These are phyloP conservation scores for Hansenula anomala DNA, from an alignment of 1,139 yeast species.

Conservation along the genomic window DNA sequence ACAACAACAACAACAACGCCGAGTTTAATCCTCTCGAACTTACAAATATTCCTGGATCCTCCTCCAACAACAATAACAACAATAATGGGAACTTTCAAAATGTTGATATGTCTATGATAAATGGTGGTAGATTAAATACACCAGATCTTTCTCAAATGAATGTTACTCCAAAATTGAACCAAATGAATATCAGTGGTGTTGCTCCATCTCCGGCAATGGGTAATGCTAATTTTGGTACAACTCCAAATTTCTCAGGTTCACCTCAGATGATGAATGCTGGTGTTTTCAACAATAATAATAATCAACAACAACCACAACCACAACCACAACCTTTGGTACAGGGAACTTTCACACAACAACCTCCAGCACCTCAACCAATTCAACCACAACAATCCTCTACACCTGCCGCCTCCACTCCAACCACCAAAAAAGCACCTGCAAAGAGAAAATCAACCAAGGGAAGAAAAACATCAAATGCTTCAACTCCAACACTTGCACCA, in stretches of 20 bases:
- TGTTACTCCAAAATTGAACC: not conserved
- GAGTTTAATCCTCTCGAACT: slow-evolving; percentile 6
- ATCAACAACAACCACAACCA: slow-evolving; percentile 9
- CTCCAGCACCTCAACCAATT: slow-evolving; percentile 18
- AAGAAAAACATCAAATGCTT: slow-evolving; percentile 10
- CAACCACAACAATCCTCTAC: slow-evolving; percentile 14
- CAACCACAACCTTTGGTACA: not conserved
- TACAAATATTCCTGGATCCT: slow-evolving; percentile 3
- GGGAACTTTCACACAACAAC: not conserved
- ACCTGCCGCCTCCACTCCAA: slow-evolving; percentile 17
- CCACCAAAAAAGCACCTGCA: slow-evolving; percentile 16
- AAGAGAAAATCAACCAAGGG: slow-evolving; percentile 16
- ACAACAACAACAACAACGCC: slow-evolving; percentile 2
- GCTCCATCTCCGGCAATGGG: slow-evolving; percentile 17
- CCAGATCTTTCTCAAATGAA: slow-evolving; percentile 15
- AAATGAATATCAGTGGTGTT: slow-evolving; percentile 5
- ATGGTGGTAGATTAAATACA: slow-evolving; percentile 4
- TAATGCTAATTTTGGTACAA: slow-evolving; percentile 9
- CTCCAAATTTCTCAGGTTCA: slow-evolving; percentile 14
- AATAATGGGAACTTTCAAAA: slow-evolving; percentile 3
- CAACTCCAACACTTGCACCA: slow-evolving; percentile 12
- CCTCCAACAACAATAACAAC: too few species aligned
- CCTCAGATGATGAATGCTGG: slow-evolving; percentile 15
- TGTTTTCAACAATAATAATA: not conserved
- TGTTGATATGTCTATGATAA: slow-evolving; percentile 6